A percentile compares a stretch with the other conserved stretches of the same genome.
Conservation (phyloP, 495 filamentous ascomycete genomes). For the Talaromyces adpressus region DNA sequence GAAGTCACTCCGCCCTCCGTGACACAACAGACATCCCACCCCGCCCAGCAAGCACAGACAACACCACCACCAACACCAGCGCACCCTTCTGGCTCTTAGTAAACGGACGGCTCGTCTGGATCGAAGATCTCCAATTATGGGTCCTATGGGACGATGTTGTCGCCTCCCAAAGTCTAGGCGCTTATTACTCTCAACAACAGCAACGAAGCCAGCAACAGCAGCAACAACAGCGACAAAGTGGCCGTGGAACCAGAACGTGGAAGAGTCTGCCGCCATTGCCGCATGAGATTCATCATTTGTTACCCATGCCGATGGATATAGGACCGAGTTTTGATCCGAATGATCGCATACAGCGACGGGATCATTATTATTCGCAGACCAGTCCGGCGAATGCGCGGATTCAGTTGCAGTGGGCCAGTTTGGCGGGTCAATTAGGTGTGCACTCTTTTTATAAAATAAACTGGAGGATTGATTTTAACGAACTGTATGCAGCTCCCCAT, state of each 20-base stretch:
- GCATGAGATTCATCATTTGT: slow-evolving; percentile 5
- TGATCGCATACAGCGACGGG: neutral
- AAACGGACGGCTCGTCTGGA: slow-evolving; percentile 13
- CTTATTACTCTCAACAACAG: neutral
- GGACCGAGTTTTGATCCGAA: neutral
- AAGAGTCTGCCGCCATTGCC: slow-evolving; percentile 3
- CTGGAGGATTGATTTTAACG: neutral
- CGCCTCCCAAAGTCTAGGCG: neutral
- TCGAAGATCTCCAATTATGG: slow-evolving; percentile 15
- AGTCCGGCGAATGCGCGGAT: neutral
- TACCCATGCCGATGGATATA: neutral
- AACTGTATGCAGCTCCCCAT: neutral
- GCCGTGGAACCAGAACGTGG: neutral
- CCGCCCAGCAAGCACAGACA: slow-evolving; percentile 3
- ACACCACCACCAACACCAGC: neutral
- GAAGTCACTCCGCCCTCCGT: slow-evolving; percentile 2
- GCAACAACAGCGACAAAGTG: neutral
- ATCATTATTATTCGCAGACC: neutral
- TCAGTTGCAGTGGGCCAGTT: slow-evolving; percentile 4
- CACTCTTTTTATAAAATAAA: neutral
- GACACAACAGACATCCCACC: neutral
- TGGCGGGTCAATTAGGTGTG: slow-evolving; percentile 6
- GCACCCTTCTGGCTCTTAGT: slow-evolving; percentile 1
- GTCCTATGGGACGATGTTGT: slow-evolving; percentile 6
- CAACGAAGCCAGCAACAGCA: neutral